phyloP scores from a whole-genome alignment of 192 early-diverging fungal genomes.

The Piromyces finnis region DNA sequence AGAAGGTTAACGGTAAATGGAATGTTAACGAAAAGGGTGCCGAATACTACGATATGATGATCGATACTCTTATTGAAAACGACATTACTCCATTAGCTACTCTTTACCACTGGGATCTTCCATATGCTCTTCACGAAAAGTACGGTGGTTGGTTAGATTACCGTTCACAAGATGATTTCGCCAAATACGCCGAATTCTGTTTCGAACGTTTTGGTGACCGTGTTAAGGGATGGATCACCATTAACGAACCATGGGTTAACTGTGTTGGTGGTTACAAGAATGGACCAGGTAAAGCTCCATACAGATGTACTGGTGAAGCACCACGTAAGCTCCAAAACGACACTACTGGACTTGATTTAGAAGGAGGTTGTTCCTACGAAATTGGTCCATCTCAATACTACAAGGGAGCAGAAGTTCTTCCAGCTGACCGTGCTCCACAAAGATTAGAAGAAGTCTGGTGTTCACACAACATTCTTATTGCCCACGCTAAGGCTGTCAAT shows the following conservation, averaged over 20 bases:
- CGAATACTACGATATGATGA: constrained; percentile 14
- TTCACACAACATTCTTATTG: constrained; percentile 12
- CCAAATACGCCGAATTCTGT: constrained; percentile 9
- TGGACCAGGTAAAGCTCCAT: background rate
- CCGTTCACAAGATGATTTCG: constrained; percentile 11
- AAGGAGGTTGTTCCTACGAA: constrained; percentile 2
- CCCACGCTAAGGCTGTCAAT: constrained; percentile 8
- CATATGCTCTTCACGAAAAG: constrained; percentile 10
- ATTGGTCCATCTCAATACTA: constrained; percentile 5
- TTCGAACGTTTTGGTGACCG: constrained; percentile 18
- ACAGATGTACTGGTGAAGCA: background rate
- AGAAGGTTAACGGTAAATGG: background rate
- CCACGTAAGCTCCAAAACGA: background rate
- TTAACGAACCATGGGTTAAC: constrained; percentile 16
- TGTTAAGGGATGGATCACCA: constrained; percentile 23
- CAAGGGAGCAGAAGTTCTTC: background rate
- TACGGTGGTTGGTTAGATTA: constrained; percentile 11
- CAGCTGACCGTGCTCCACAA: constrained; percentile 4
- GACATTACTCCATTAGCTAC: background rate
- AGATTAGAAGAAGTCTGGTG: constrained; percentile 1
- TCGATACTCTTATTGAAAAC: background rate
- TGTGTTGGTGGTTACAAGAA: constrained; percentile 4
- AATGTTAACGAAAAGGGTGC: constrained; percentile 16
- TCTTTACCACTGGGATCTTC: constrained; percentile 21
- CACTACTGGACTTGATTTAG: background rate